Conservation (phyloP, 768 basidiomycete species). For the Chiua virens region DNA sequence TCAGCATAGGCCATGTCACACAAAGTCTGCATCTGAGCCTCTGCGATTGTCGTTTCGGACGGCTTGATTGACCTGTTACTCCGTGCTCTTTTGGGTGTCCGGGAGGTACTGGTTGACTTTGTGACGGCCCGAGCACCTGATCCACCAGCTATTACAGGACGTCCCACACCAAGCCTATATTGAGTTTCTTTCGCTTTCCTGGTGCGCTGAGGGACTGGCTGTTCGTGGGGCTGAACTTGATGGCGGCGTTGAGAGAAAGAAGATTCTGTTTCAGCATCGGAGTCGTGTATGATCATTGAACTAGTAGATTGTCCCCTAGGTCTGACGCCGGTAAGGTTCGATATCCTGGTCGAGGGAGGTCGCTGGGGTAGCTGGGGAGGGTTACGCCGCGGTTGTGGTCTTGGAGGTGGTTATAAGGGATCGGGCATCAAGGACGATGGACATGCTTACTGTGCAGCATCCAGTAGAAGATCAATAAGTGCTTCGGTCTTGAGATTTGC, state of each 20-base stretch:
- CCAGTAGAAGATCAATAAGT: constrained; percentile 71
- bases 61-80: constrained; percentile 50
- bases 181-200: constrained; percentile 75
- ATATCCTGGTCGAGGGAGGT: constrained; percentile 33
- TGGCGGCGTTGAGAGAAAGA: constrained; percentile 21
- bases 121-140: constrained; percentile 65
- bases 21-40: constrained; percentile 38
- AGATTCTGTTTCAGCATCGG: constrained; percentile 44
- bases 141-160: constrained; percentile 66
- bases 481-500: constrained; percentile 82
- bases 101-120: constrained; percentile 53
- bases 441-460: constrained; percentile 42
- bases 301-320: constrained; percentile 33
- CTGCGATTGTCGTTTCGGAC: constrained; percentile 55
- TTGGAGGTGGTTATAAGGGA: constrained; percentile 33
- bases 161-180: constrained; percentile 67
- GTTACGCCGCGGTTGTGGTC: constrained; percentile 27
- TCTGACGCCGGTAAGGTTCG: constrained; percentile 27
- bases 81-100: constrained; percentile 47
- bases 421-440: constrained; percentile 34
- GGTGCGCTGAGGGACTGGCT: constrained; percentile 38
- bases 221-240: constrained; percentile 12
- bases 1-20: constrained; percentile 11
- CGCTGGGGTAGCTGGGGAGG: constrained; percentile 24
- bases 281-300: constrained; percentile 39